These are phyloP conservation scores for Monosporascus sp. DNA, from an alignment of 2,329 filamentous ascomycete species.

Conservation along the genomic window DNA sequence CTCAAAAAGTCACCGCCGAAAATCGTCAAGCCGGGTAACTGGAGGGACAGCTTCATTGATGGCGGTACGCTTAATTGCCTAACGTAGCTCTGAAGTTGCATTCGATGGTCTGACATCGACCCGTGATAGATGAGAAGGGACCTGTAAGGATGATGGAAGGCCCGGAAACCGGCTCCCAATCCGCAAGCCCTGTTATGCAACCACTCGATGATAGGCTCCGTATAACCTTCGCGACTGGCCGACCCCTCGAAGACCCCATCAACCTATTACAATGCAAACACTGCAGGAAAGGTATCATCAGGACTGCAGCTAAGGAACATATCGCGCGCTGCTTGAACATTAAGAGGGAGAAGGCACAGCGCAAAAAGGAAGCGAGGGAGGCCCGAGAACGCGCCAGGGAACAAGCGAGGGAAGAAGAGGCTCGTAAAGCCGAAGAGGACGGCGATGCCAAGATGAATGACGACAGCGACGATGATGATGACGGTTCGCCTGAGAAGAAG, in stretches of 20 bases:
- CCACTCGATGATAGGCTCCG: conserved; percentile 70
- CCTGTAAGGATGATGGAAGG: conserved; percentile 34
- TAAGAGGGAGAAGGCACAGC: conserved; percentile 76
- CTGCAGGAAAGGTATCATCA: conserved; percentile 84
- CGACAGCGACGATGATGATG: conserved; percentile 46
- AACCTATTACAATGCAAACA: conserved; percentile 87
- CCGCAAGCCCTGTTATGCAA: conserved; percentile 55
- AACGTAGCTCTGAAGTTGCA: background rate
- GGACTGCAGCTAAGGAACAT: conserved; percentile 69
- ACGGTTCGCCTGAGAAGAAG: conserved; percentile 37
- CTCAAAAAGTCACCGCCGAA: conserved; percentile 60
- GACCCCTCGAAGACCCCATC: conserved; percentile 72
- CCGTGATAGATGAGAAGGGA: conserved; percentile 48
- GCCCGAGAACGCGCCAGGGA: conserved; percentile 62
- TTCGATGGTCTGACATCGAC: background rate
- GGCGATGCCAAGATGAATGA: conserved; percentile 33
- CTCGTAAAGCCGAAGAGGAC: conserved; percentile 44
- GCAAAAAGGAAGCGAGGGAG: conserved; percentile 70
- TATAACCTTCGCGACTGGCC: conserved; percentile 75
- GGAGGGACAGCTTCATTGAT: conserved; percentile 61
- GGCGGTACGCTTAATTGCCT: conserved; percentile 44
- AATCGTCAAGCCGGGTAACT: conserved; percentile 63
- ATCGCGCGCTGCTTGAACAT: conserved; percentile 78
- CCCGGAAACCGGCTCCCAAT: conserved; percentile 33
- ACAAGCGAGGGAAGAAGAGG: conserved; percentile 53